Conservation (phyloP, 495 filamentous ascomycete genomes). For the Lepraria neglecta region DNA sequence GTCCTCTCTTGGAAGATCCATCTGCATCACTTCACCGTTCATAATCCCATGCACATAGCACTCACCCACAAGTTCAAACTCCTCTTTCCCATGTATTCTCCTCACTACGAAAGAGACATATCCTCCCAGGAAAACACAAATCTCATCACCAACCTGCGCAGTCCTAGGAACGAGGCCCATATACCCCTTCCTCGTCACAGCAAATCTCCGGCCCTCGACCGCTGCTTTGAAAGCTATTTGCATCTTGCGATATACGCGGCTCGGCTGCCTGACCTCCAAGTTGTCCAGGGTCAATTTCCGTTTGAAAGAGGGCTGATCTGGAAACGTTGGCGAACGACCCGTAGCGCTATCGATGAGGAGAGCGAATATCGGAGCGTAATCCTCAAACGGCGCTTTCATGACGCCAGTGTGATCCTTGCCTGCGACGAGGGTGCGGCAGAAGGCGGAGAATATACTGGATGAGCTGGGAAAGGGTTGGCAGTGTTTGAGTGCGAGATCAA, state of each 20-base stretch:
- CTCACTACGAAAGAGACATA: slow-evolving; percentile 20
- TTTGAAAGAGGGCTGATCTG: slow-evolving; percentile 11
- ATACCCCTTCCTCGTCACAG: slow-evolving; percentile 11
- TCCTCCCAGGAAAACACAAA: slow-evolving; percentile 18
- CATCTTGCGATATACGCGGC: slow-evolving; percentile 16
- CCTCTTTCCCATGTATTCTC: not conserved
- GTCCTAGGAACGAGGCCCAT: slow-evolving; percentile 19
- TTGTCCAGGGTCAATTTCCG: slow-evolving; percentile 15
- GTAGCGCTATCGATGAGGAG: slow-evolving; percentile 15
- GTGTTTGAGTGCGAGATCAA: not conserved
- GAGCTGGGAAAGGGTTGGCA: not conserved
- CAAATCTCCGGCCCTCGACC: not conserved
- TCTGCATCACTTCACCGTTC: slow-evolving; percentile 12
- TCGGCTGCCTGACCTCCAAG: slow-evolving; percentile 11
- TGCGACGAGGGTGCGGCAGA: slow-evolving; percentile 20
- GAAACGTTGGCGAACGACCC: not conserved
- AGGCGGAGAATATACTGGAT: slow-evolving; percentile 4
- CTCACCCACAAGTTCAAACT: slow-evolving; percentile 17
- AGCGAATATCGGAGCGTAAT: slow-evolving; percentile 15
- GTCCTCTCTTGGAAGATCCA: not conserved
- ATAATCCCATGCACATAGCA: slow-evolving; percentile 22
- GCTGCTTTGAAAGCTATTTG: slow-evolving; percentile 16
- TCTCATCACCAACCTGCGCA: slow-evolving; percentile 6
- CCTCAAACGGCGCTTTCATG: slow-evolving; percentile 8
- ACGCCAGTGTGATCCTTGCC: slow-evolving; percentile 14